A percentile compares a stretch with the other conserved stretches of the same genome.
Evolutionary conservation across 768 basidiomycete genomes (phyloP).

Genomic region (Phaeolepiota aurea): DNA sequence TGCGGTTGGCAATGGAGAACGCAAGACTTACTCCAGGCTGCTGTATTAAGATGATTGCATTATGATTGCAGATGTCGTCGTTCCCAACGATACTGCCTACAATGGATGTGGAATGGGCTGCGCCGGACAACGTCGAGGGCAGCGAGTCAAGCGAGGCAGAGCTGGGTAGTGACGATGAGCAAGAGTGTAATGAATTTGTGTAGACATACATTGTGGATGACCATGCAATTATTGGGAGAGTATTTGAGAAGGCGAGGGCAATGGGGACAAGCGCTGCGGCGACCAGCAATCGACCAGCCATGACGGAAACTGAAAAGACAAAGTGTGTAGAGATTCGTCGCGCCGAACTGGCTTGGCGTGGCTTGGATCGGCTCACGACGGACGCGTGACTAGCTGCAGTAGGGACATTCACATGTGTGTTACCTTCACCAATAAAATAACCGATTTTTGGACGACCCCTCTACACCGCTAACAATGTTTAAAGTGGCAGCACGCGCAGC

Average conservation of each 20-base stretch:
- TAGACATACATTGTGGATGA: constrained; percentile 50
- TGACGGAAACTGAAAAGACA: constrained; percentile 13
- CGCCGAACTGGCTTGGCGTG: not conserved
- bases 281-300: constrained; percentile 35
- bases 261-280: constrained; percentile 37
- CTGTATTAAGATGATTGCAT: constrained; percentile 59
- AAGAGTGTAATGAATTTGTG: not conserved
- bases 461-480: not conserved
- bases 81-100: constrained; percentile 34
- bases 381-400: too few relatives aligned
- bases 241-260: constrained; percentile 51
- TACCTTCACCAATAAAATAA: too few relatives aligned
- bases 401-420: too few relatives aligned
- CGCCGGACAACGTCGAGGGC: constrained; percentile 20
- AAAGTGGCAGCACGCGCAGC: not conserved
- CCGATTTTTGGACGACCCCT: too few relatives aligned
- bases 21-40: constrained; percentile 58
- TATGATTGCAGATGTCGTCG: constrained; percentile 49
- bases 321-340: not conserved
- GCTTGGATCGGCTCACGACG: too few relatives aligned
- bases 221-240: constrained; percentile 64
- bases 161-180: constrained; percentile 21
- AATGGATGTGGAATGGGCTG: constrained; percentile 23
- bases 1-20: not conserved
- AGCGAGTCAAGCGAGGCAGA: constrained; percentile 38